Conservation (phyloP, 78 protist genomes). For the Chrysochromulina parva region DNA sequence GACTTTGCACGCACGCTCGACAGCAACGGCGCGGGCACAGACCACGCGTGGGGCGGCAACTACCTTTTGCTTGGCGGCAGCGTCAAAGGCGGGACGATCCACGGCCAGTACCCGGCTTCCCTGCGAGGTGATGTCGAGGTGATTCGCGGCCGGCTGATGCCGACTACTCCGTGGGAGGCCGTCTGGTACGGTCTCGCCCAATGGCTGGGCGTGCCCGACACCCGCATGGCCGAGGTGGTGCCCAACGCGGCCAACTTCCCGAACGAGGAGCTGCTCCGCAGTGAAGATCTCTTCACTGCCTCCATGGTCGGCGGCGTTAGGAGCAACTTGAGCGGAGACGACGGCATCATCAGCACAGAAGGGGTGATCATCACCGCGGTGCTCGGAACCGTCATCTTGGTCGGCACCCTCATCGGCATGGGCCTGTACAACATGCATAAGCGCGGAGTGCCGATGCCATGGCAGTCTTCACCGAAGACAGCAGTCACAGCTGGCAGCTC, state of each 20-base stretch:
- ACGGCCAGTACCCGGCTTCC: not conserved
- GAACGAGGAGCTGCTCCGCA: not conserved
- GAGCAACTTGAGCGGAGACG: too few relatives aligned
- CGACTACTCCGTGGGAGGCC: conserved; percentile 20
- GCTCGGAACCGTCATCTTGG: too few relatives aligned
- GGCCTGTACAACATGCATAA: too few relatives aligned
- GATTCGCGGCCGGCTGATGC: not conserved
- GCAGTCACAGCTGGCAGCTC: too few relatives aligned
- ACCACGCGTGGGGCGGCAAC: conserved; percentile 39
- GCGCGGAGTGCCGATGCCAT: too few relatives aligned
- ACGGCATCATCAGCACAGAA: too few relatives aligned
- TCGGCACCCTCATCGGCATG: too few relatives aligned
- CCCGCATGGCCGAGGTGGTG: not conserved
- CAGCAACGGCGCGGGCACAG: conserved; percentile 15
- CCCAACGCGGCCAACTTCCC: not conserved
- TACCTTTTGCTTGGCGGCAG: not conserved
- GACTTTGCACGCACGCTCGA: conserved; percentile 24
- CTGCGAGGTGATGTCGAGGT: not conserved
- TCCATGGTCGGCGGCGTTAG: too few relatives aligned
- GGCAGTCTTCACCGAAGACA: too few relatives aligned
- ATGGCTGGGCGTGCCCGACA: not conserved
- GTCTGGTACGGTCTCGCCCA: not conserved
- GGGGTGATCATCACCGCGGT: too few relatives aligned
- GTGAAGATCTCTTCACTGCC: too few relatives aligned
- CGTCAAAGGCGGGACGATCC: not conserved